Base-by-base conservation (phyloP, 2,329 filamentous ascomycete genomes). In the Knoxdaviesia proteae region DNA sequence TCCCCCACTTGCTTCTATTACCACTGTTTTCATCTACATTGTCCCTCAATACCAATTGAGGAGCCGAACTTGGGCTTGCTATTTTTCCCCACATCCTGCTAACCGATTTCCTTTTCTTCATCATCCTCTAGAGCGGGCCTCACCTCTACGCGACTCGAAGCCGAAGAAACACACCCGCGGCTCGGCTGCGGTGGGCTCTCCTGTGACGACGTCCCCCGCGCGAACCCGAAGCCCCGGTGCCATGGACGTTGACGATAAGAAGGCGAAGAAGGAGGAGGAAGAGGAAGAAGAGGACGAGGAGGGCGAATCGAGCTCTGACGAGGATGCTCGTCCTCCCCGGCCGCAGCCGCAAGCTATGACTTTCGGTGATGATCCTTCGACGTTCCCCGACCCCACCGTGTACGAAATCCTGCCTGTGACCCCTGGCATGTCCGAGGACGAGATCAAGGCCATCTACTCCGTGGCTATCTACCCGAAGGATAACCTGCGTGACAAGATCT, bases 311-410 rank as follows among this genome's bases (percentile, higher is more conserved):
- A 71, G 67, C 47, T 71, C 69, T 40, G 64, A 73, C 48, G 73
- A 78, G 46, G 68, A 75, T 55, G 62, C 72, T 50, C 63, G 74
- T 51, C 70, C 71, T 45, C 68, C 77, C 53, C 67, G 68, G 47
- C 68, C 71, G 31, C 74, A 78, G 41, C 84, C 82, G 5, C 80
- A 87, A 46, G 77, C 78, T 53, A 83, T 93, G 59, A 87, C 84
- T 1, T 96, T 94, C 57, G 88, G 88, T 46, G 79, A 88, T 36
- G 86, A 96, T 54, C 88, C 88, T 0, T 82, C 84, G 31, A 84
- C 77, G n/a, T 94, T 88, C 53, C 74, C 74, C 20, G 90, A 98
- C 54, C 86, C 87, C 1, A 94, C 88, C 34, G 71, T 94, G 41
- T 98, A 98, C 63, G 82, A 98, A 56, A 94, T 98, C 48, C 77